Base-by-base conservation (phyloP, 345 rosid genomes). In the Crucihimalaya himalaica region DNA sequence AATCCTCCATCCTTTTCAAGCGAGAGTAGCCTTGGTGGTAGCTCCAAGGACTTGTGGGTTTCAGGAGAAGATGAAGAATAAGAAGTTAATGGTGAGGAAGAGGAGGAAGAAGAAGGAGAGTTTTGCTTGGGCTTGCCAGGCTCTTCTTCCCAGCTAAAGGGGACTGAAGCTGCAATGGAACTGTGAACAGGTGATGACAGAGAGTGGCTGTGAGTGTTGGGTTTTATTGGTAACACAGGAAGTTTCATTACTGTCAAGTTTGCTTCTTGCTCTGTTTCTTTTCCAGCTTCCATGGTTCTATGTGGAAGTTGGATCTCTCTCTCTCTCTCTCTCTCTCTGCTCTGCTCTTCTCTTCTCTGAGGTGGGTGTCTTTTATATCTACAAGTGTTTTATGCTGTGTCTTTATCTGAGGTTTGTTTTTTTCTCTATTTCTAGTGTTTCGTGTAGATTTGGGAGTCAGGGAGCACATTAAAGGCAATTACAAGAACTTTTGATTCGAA, bases 81-180 rank as follows among this genome's bases (percentile, higher is more conserved):
- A 54, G 55, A 79, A 35, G 80, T 11, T 78, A 28, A 70, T 15
- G 28, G 81, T 61, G 81, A 83, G 47, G 18, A 79, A 3, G 82
- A 45, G 2, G 58, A 48, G 0, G 78, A 64, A 9, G 75, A 69
- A 18, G 79, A 61, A 35, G 80, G 31, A 58, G 77, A 48, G 19
- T 58, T 39, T 72, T 72, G 82, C 55, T 92, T 87, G 13, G 98
- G 96, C 82, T 92, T 92, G 16, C 98, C 96, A 2, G 98, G 96
- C 75, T 87, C 82, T 63, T 90, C 85, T 68, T 92, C 98, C 98
- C 98, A 92, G 42, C 85, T 83, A 66, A 92, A 92, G 15, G 98
- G 98, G 23, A 92, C 88, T 0, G 91, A 73, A 28, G 92, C 98
- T 29, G 85, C 66, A 4, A 77, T 40, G 25, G 85, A 75, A 23